phyloP scores from a whole-genome alignment of 768 basidiomycete genomes.

The Jaapia argillacea region DNA sequence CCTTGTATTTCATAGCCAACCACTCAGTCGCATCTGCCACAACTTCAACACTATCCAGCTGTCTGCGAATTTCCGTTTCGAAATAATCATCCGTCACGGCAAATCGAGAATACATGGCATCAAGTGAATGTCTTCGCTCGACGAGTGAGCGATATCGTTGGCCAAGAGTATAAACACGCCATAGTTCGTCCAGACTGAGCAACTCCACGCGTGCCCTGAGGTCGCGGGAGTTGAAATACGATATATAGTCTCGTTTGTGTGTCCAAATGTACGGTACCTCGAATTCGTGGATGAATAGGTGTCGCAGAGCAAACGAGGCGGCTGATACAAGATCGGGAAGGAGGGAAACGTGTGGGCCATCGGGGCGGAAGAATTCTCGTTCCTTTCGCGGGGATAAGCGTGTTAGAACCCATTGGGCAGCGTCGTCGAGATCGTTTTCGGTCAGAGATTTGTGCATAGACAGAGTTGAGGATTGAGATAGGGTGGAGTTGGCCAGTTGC shows the following conservation, averaged over 20 bases:
- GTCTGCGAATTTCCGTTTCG: constrained; percentile 52
- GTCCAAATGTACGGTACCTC: constrained; percentile 96
- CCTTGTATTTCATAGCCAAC: constrained; percentile 78
- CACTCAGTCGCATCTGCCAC: constrained; percentile 89
- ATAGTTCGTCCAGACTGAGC: constrained; percentile 71
- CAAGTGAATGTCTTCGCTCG: constrained; percentile 58
- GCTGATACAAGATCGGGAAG: constrained; percentile 65
- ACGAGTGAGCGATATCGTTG: constrained; percentile 83
- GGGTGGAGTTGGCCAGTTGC: constrained; percentile 80
- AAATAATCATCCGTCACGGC: constrained; percentile 69
- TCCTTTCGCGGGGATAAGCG: constrained; percentile 65
- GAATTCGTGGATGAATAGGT: constrained; percentile 78
- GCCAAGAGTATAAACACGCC: constrained; percentile 86
- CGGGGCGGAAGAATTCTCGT: constrained; percentile 60
- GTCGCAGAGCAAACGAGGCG: constrained; percentile 69
- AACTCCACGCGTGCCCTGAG: constrained; percentile 58
- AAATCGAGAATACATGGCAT: constrained; percentile 57
- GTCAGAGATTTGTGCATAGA: constrained; percentile 54
- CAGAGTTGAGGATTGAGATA: constrained; percentile 57
- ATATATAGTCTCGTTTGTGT: constrained; percentile 87
- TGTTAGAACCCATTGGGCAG: constrained; percentile 82
- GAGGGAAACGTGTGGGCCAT: constrained; percentile 49
- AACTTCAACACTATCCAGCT: constrained; percentile 75
- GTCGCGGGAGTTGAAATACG: constrained; percentile 64
- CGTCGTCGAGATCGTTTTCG: constrained; percentile 66